A percentile compares a stretch with the other conserved stretches of the same genome.
Conservation (phyloP, 2,329 filamentous ascomycete genomes). For the Proliferodiscus dingleyae region DNA sequence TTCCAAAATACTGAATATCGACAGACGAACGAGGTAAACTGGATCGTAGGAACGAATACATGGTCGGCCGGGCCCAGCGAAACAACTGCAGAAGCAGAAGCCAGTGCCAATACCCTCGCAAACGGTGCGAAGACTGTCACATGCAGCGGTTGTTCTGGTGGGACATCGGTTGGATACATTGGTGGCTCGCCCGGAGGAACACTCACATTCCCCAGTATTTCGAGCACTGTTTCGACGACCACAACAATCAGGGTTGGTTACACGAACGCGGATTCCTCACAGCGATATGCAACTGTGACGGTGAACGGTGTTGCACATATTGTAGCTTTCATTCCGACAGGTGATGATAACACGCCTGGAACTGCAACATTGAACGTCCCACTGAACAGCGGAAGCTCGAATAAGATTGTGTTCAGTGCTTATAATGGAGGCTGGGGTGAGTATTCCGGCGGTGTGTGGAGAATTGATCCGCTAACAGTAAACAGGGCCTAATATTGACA, state of each 20-base stretch:
- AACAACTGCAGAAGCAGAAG: slow-evolving; percentile 48
- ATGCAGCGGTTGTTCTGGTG: slow-evolving; percentile 49
- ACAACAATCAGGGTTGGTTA: slow-evolving; percentile 52
- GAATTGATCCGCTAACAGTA: slow-evolving; percentile 11
- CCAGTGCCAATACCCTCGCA: slow-evolving; percentile 35
- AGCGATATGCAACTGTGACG: slow-evolving; percentile 48
- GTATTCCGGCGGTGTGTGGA: slow-evolving; percentile 7
- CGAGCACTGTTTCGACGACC: slow-evolving; percentile 38
- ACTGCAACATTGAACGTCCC: slow-evolving; percentile 45
- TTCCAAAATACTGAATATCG: not conserved
- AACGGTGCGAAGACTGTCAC: slow-evolving; percentile 41
- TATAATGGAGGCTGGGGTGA: slow-evolving; percentile 36
- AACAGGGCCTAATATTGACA: slow-evolving; percentile 47
- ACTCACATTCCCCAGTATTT: slow-evolving; percentile 43
- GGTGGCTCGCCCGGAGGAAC: slow-evolving; percentile 45
- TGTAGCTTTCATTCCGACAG: slow-evolving; percentile 51
- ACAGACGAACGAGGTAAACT: slow-evolving; percentile 47
- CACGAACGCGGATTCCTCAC: slow-evolving; percentile 48
- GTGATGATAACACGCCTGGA: slow-evolving; percentile 39
- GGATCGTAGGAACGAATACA: slow-evolving; percentile 43
- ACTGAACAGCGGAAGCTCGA: slow-evolving; percentile 41
- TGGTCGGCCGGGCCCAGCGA: slow-evolving; percentile 42
- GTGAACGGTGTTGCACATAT: slow-evolving; percentile 50
- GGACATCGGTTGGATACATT: slow-evolving; percentile 47
- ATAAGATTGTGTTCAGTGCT: slow-evolving; percentile 44